Evolutionary conservation across 345 rosid species (phyloP).

Genomic region (Aurinia saxatilis): DNA sequence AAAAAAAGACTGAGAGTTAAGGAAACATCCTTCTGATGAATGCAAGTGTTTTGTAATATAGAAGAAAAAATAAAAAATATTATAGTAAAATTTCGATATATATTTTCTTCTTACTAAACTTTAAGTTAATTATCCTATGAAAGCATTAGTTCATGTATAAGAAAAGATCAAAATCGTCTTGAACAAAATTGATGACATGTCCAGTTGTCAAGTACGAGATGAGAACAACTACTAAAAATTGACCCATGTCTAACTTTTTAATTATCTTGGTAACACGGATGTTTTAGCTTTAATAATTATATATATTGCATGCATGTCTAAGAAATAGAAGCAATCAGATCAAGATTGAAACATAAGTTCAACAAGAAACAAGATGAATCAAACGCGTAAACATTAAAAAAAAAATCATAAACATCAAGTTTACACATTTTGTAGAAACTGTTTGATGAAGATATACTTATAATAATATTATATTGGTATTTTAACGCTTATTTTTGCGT

Average conservation of each 20-base stretch:
- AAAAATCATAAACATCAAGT: no score
- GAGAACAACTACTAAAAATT: slow-evolving; percentile 19
- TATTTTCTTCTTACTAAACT: not conserved
- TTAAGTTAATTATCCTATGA: not conserved
- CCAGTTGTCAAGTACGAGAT: slow-evolving; percentile 9
- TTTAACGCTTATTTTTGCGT: no score
- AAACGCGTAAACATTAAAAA: not conserved
- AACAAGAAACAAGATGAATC: not conserved
- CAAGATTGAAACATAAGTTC: not conserved
- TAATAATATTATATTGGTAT: no score
- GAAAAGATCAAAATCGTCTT: not conserved
- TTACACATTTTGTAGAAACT: not conserved
- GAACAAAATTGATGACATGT: not conserved
- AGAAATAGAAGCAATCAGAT: not conserved
- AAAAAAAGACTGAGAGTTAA: no score
- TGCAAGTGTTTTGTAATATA: no score
- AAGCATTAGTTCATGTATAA: not conserved
- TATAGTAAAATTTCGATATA: not conserved
- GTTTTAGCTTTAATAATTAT: not conserved
- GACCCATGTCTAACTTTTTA: not conserved
- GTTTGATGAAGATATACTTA: not conserved
- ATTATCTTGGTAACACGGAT: not conserved
- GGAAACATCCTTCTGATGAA: no score
- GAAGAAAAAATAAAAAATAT: no score
- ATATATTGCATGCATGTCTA: not conserved